A percentile compares a stretch with the other conserved stretches of the same genome.
Conservation (phyloP, 2,329 filamentous ascomycete genomes). For the Alternaria infectoria region DNA sequence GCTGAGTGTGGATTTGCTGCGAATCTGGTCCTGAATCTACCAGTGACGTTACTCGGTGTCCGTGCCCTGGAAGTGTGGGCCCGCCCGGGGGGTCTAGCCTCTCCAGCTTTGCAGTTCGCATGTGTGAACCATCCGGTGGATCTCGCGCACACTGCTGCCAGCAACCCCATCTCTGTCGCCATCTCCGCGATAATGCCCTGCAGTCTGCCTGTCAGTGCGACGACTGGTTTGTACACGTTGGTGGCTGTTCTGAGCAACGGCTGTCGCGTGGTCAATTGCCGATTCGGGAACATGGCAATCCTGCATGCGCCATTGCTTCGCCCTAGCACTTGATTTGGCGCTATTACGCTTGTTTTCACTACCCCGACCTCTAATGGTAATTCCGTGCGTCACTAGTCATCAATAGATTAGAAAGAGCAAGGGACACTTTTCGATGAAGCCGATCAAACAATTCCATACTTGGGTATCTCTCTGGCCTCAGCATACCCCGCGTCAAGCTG, state of each 20-base stretch:
- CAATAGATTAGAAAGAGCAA: neutral
- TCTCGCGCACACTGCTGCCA: neutral
- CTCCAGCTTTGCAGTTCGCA: slow-evolving; percentile 10
- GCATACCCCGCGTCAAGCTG: neutral
- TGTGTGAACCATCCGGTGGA: slow-evolving; percentile 3
- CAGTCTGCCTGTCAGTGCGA: neutral
- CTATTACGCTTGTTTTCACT: neutral
- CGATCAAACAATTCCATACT: neutral
- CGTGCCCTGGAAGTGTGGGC: slow-evolving; percentile 1
- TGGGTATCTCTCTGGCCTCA: neutral
- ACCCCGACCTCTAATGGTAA: neutral
- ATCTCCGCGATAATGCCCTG: neutral
- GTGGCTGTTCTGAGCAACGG: neutral
- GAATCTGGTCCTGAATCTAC: neutral
- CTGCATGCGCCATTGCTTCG: neutral
- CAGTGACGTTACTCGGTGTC: slow-evolving; percentile 14
- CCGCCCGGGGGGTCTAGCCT: neutral
- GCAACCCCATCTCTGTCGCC: neutral
- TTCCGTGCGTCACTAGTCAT: neutral
- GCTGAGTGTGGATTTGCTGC: slow-evolving; percentile 2
- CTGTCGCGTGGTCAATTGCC: slow-evolving; percentile 18
- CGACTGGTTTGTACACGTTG: no score
- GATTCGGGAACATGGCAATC: neutral
- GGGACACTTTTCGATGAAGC: neutral
- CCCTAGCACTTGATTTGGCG: slow-evolving; percentile 5